A percentile compares a stretch with the other conserved stretches of the same genome.
Evolutionary conservation across 2,329 filamentous ascomycete species (phyloP).

Genomic region (Fusarium circinatum): DNA sequence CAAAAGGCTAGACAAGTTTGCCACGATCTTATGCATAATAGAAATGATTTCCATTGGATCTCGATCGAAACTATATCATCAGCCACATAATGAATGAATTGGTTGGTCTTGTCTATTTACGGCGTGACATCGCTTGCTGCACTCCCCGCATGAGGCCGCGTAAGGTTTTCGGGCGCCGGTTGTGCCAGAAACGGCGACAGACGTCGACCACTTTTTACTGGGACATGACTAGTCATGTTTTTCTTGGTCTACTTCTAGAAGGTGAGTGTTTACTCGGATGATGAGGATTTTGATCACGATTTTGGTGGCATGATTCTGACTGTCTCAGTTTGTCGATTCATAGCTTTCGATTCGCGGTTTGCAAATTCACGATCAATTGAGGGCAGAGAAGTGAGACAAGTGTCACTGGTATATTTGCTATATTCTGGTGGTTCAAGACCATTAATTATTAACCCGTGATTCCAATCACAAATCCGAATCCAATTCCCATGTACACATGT

Average conservation of each 20-base stretch:
- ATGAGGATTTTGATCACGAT: background rate
- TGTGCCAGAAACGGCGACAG: conserved; percentile 19
- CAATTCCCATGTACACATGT: conserved; percentile 12
- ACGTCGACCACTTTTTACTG: conserved; percentile 16
- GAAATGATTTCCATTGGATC: conserved; percentile 9
- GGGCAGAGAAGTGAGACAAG: background rate
- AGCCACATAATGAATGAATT: conserved; percentile 7
- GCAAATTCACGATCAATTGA: background rate
- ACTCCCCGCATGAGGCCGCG: conserved; percentile 20
- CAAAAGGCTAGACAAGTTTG: conserved; percentile 2
- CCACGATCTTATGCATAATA: conserved; percentile 18
- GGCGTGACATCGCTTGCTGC: conserved; percentile 10
- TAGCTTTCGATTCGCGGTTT: background rate
- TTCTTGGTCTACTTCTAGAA: conserved; percentile 11
- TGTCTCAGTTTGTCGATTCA: background rate
- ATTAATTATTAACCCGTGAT: conserved; percentile 36
- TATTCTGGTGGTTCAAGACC: conserved; percentile 27
- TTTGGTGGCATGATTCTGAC: conserved; percentile 10
- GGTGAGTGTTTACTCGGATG: conserved; percentile 6
- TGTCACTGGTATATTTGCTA: conserved; percentile 33
- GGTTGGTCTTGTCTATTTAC: background rate
- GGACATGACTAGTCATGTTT: conserved; percentile 3
- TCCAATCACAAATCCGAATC: conserved; percentile 9
- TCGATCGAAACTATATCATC: background rate
- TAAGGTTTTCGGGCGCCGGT: conserved; percentile 3